Base-by-base conservation (phyloP, 768 basidiomycete species). In the Mycena sanguinolenta region DNA sequence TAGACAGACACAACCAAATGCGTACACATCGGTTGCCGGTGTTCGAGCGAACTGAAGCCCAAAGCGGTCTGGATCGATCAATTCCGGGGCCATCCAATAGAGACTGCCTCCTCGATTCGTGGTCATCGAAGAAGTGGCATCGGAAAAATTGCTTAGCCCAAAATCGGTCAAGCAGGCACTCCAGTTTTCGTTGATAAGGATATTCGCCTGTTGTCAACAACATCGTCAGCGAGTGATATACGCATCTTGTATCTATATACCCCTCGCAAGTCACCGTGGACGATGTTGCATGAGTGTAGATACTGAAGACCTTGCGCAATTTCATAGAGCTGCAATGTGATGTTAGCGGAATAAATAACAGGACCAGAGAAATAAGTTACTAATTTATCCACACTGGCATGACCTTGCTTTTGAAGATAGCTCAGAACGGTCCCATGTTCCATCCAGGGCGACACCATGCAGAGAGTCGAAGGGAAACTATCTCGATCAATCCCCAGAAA, bases 81-180 rank as follows among this genome's bases (percentile, higher is more conserved):
- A 74, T 68, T 82, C n/a, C n/a, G n/a, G n/a, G n/a, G n/a, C n/a
- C n/a, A n/a, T n/a, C n/a, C n/a, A n/a, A n/a, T n/a, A n/a, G n/a
- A n/a, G n/a, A n/a, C n/a, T n/a, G n/a, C n/a, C n/a, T n/a, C n/a
- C n/a, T n/a, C n/a, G n/a, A n/a, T 73, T 76, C 10, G 79, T 76
- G 2, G 74, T 74, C 76, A 71, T 75, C 16, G 75, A 69, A 1
- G 72, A 63, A 2, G 78, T 79, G 25, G 74, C 77, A 38, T 80
- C 79, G 19, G 76, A 73, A 54, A 82, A 78, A 16, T 70, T 71
- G 17, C 79, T 76, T 34, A 82, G 65, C 1, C 82, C 82, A 52
- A 82, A 82, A 63, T 82, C 82, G 6, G 81, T 76, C 17, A 82
- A 67, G 32, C 77, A 76, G 13, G 77, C 77, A 71, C 78, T 77